Base-by-base conservation (phyloP, 1,284 basidiomycete species). In the Amylostereum areolatum region DNA sequence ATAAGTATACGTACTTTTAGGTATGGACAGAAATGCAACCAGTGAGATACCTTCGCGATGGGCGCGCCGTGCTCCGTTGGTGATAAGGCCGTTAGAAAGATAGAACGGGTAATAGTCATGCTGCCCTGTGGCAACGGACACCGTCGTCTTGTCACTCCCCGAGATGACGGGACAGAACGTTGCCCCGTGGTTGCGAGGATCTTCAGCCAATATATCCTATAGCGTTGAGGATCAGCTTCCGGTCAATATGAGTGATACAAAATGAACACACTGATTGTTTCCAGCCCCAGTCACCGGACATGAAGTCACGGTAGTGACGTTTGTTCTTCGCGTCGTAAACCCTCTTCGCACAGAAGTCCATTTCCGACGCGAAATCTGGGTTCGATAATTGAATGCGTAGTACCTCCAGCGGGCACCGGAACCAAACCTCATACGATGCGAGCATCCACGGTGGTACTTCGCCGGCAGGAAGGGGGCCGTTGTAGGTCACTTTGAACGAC, bases 11-110 rank as follows among this genome's bases (percentile, higher is more conserved):
- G 10, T 27, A 61, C 57, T 46, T 49, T 59, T 59, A 1, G 63
- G 62, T 3, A 64, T 63, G 3, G 59, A 53, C 2, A 63, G 52
- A 46, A 64, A 65, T 0, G 35, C n/a, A n/a, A n/a, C n/a, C n/a
- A n/a, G n/a, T n/a, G n/a, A n/a, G n/a, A n/a, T n/a, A n/a, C n/a
- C n/a, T 60, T 27, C 62, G 48, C 48, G 53, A 52, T 52, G 55
- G 39, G 43, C 59, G 50, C 31, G 62, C 46, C 43, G 64, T 49
- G 63, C 53, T 45, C 44, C 43, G 45, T 61, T 62, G 35, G 52
- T 51, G 33, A 57, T 24, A 37, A 53, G 51, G 2, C 58, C 53
- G 4, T 53, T 47, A n/a, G 55, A 57, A 5, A 57, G n/a, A 43
- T 61, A 62, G 1, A 62, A 27, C 1, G 58, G 60, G 39, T 60